phyloP scores from a whole-genome alignment of 768 basidiomycete species.

The Coprinopsis sp. region DNA sequence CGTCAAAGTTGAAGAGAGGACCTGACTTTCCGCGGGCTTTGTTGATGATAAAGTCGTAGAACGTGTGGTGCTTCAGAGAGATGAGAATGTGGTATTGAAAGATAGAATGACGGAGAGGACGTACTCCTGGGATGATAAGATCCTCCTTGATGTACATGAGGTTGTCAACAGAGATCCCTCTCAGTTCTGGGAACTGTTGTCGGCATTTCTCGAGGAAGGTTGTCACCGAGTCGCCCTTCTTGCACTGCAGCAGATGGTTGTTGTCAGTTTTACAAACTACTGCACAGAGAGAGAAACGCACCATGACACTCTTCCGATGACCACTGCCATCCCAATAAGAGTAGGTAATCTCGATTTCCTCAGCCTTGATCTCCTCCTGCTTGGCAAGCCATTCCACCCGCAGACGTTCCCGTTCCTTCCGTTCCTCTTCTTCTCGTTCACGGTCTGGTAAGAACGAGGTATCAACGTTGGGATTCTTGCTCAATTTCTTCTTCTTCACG shows the following conservation, averaged over 20 bases:
- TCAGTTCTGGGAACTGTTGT: constrained; percentile 86
- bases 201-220: constrained; percentile 90
- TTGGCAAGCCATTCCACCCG: constrained; percentile 85
- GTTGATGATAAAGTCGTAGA: constrained; percentile 98
- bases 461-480: constrained; percentile 95
- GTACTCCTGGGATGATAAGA: neutral
- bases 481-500: constrained; percentile 71
- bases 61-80: constrained; percentile 81
- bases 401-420: constrained; percentile 82
- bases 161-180: constrained; percentile 89
- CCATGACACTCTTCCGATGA: constrained; percentile 86
- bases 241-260: constrained; percentile 59
- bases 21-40: constrained; percentile 98
- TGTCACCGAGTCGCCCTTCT: constrained; percentile 90
- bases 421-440: constrained; percentile 92
- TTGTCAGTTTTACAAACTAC: neutral
- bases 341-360: constrained; percentile 88
- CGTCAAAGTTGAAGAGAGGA: constrained; percentile 97
- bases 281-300: constrained; percentile 35
- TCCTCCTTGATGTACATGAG: constrained; percentile 96
- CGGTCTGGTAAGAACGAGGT: constrained; percentile 98
- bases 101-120: neutral
- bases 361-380: constrained; percentile 55
- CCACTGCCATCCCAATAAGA: constrained; percentile 99
- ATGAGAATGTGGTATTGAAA: constrained; percentile 1